Percentiles rank a stretch among this genome's conserved stretches.
These are phyloP conservation scores for Malassezia arunalokei DNA, from an alignment of 1,284 basidiomycete genomes.

Conservation along the genomic window DNA sequence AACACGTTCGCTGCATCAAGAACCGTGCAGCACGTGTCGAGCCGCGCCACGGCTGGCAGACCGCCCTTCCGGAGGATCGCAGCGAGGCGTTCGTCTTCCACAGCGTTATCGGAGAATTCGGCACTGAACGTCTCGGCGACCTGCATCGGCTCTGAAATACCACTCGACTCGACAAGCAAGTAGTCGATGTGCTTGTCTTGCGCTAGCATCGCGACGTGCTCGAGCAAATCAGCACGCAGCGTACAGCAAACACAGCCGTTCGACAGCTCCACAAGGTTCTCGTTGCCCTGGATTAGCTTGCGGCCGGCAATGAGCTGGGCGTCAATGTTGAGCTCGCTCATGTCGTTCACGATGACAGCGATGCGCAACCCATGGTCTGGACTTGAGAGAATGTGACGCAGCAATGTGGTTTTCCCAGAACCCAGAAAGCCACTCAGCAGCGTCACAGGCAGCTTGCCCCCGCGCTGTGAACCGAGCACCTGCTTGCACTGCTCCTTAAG, in stretches of 20 bases:
- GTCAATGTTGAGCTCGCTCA: conserved; percentile 49
- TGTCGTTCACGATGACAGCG: conserved; percentile 50
- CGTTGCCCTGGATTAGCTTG: conserved; percentile 47
- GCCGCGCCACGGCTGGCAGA: conserved; percentile 44
- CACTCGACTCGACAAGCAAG: conserved; percentile 49
- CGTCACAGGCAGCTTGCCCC: conserved; percentile 47
- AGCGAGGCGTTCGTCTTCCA: conserved; percentile 41
- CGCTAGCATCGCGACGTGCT: conserved; percentile 49
- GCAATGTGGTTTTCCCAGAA: conserved; percentile 50
- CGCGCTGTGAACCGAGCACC: not conserved
- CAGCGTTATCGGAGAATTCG: conserved; percentile 42
- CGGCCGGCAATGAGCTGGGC: conserved; percentile 47
- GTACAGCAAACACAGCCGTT: conserved; percentile 52
- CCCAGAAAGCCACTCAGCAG: conserved; percentile 50
- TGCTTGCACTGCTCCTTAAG: conserved; percentile 9
- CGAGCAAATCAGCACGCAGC: conserved; percentile 50
- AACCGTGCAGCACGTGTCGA: conserved; percentile 35
- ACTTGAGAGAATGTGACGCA: conserved; percentile 48
- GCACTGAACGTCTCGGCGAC: conserved; percentile 47
- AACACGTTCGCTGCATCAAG: conserved; percentile 44
- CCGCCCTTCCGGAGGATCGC: conserved; percentile 48
- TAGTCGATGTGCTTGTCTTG: conserved; percentile 47
- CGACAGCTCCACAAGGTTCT: conserved; percentile 49
- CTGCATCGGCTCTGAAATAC: conserved; percentile 50
- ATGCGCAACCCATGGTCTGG: conserved; percentile 48